Conservation (phyloP, 352 stramenopile species). For the Phytophthora megakarya region DNA sequence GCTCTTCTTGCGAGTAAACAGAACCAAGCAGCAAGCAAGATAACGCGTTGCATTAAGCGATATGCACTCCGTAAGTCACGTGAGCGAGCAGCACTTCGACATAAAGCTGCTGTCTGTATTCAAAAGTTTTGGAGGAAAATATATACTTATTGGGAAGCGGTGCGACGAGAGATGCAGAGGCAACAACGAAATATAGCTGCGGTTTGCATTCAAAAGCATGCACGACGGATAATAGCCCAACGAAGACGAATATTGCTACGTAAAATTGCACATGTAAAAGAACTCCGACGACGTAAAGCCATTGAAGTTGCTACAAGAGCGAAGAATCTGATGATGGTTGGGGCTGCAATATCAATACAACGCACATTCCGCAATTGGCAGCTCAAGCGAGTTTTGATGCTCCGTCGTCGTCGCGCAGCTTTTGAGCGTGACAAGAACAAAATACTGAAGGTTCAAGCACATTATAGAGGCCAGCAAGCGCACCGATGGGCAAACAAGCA, state of each 20-base stretch:
- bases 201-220: constrained; percentile 49
- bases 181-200: constrained; percentile 44
- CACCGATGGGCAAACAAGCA: constrained; percentile 38
- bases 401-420: constrained; percentile 50
- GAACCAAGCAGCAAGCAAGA: constrained; percentile 46
- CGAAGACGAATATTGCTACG: constrained; percentile 33
- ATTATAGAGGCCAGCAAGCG: constrained; percentile 48
- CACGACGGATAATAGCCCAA: constrained; percentile 41
- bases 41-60: constrained; percentile 47
- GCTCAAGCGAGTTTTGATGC: constrained; percentile 31
- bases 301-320: constrained; percentile 2
- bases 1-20: constrained; percentile 48
- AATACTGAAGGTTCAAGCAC: constrained; percentile 59
- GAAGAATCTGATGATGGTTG: constrained; percentile 23
- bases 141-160: constrained; percentile 49
- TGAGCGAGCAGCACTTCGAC: constrained; percentile 8
- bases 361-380: constrained; percentile 47
- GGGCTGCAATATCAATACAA: constrained; percentile 58
- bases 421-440: constrained; percentile 71
- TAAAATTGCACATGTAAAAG: constrained; percentile 47
- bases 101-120: constrained; percentile 39
- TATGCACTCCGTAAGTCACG: constrained; percentile 15
- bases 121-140: constrained; percentile 61
- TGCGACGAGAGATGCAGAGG: constrained; percentile 47
- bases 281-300: constrained; percentile 13